Evolutionary conservation across 352 stramenopile species (phyloP).

Genomic region (Lagenidium giganteum): DNA sequence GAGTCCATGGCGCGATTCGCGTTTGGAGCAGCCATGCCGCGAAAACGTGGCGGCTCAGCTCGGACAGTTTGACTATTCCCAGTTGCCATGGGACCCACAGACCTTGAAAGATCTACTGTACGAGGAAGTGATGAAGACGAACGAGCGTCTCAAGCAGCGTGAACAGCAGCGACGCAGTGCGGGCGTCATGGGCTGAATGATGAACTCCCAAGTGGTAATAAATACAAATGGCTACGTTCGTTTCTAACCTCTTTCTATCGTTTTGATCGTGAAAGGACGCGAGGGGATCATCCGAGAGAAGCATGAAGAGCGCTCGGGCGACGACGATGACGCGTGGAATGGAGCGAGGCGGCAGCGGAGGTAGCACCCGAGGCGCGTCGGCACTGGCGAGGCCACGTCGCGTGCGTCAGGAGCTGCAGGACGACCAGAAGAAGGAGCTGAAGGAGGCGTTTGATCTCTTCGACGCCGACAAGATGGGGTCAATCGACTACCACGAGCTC

Average conservation of each 20-base stretch:
- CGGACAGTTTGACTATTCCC: constrained; percentile 70
- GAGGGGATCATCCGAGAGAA: too few relatives aligned
- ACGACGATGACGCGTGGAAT: too few relatives aligned
- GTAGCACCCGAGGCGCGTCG: too few relatives aligned
- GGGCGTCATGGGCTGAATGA: neutral
- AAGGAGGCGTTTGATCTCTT: constrained; percentile 93
- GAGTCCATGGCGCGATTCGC: constrained; percentile 67
- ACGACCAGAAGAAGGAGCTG: constrained; percentile 88
- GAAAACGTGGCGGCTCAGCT: constrained; percentile 46
- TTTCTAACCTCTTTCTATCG: neutral
- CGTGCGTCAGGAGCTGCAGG: constrained; percentile 61
- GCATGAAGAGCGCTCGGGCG: too few relatives aligned
- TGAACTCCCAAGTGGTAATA: neutral
- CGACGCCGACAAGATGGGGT: constrained; percentile 87
- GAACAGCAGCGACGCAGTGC: constrained; percentile 4
- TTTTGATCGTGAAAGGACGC: too few relatives aligned
- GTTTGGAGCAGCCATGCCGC: constrained; percentile 51
- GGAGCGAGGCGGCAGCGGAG: too few relatives aligned
- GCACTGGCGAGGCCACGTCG: constrained; percentile 25
- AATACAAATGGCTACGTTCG: constrained; percentile 4
- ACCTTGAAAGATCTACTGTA: constrained; percentile 77
- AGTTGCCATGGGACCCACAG: constrained; percentile 63
- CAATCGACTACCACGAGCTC: constrained; percentile 92
- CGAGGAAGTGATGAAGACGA: constrained; percentile 77
- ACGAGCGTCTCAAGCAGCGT: constrained; percentile 24